Evolutionary conservation across 73 alveolate species (phyloP).

Genomic region (Durusdinium trenchii): DNA sequence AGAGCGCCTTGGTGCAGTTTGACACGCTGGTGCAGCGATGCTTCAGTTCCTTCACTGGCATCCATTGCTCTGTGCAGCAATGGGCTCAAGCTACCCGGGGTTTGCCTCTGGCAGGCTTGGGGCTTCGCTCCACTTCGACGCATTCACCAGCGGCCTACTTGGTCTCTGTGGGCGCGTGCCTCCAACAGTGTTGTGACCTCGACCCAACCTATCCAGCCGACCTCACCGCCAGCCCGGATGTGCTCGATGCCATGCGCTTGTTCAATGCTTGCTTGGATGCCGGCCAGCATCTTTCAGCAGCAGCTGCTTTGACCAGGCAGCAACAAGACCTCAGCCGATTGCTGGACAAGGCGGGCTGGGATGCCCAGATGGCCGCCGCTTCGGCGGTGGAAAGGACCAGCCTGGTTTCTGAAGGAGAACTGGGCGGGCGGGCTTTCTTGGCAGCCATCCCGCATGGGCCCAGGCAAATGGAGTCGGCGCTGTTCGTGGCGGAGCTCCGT

Average conservation of each 20-base stretch:
- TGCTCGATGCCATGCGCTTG: background rate
- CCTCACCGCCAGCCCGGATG: slow-evolving; percentile 10
- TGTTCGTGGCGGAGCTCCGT: slow-evolving; percentile 19
- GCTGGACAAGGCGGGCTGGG: slow-evolving; percentile 35
- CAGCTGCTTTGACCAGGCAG: background rate
- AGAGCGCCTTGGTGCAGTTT: background rate
- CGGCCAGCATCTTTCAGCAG: background rate
- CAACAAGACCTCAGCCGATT: background rate
- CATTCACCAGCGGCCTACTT: slow-evolving; percentile 71
- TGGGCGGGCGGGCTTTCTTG: background rate
- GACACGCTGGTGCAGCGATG: slow-evolving; percentile 4
- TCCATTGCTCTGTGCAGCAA: background rate
- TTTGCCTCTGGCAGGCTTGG: slow-evolving; percentile 4
- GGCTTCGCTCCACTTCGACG: slow-evolving; percentile 28
- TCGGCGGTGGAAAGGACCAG: background rate
- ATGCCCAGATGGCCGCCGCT: background rate
- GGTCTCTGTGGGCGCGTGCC: background rate
- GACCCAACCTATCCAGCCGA: background rate
- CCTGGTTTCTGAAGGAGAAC: slow-evolving; percentile 5
- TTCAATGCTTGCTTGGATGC: slow-evolving; percentile 1
- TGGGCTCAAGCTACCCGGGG: slow-evolving; percentile 16
- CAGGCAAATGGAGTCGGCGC: background rate
- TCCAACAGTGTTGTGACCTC: background rate
- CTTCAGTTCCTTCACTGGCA: slow-evolving; percentile 31
- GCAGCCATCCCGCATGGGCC: background rate